These are phyloP conservation scores for Forsythia suspensa DNA, from an alignment of 257 asterid genomes.

Conservation along the genomic window DNA sequence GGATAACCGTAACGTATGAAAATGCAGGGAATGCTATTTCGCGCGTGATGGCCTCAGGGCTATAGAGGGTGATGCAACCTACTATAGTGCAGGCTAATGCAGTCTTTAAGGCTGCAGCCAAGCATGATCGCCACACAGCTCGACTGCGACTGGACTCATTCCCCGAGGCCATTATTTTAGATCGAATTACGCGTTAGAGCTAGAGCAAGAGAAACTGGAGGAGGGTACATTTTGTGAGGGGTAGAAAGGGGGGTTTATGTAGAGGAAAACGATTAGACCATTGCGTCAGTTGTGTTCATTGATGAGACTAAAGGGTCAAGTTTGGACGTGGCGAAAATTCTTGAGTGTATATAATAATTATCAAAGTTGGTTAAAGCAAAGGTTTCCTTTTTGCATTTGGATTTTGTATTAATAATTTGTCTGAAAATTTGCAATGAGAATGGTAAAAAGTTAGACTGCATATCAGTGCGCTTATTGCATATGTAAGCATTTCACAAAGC, in stretches of 20 bases:
- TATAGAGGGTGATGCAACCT: conserved; percentile 61
- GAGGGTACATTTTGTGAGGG: conserved; percentile 4
- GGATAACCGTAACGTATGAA: conserved; percentile 70
- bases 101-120: conserved; percentile 73
- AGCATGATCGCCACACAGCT: conserved; percentile 56
- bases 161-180: conserved; percentile 10
- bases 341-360: conserved; percentile 13
- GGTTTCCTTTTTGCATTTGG: background rate
- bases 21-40: conserved; percentile 68
- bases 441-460: conserved; percentile 4
- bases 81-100: conserved; percentile 82
- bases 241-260: conserved; percentile 30
- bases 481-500: conserved; percentile 25
- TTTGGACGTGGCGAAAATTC: conserved; percentile 30
- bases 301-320: conserved; percentile 60
- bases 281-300: conserved; percentile 39
- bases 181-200: background rate
- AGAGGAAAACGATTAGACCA: conserved; percentile 14
- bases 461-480: conserved; percentile 35
- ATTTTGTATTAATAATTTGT: background rate
- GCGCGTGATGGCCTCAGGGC: conserved; percentile 43
- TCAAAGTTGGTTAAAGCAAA: conserved; percentile 59
- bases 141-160: conserved; percentile 28
- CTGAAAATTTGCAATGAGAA: background rate
- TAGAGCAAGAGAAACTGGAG: background rate